phyloP scores from a whole-genome alignment of 139 green algal genomes.

The Coelastrella sp. region DNA sequence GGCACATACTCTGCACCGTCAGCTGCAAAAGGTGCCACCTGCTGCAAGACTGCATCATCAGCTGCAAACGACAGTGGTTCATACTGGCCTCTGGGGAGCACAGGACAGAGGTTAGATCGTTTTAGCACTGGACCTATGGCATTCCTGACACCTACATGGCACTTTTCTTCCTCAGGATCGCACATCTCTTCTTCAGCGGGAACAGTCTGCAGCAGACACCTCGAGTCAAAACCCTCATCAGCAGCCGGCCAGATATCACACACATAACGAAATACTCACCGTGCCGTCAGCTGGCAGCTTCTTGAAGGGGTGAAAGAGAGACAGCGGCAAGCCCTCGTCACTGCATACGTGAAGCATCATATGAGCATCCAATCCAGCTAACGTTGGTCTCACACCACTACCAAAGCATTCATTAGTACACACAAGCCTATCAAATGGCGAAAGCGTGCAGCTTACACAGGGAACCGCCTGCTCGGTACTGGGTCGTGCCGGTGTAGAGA shows the following conservation, averaged over 20 bases:
- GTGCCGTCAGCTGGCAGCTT: slow-evolving; percentile 39
- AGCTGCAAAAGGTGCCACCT: too few relatives aligned
- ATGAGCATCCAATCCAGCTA: background rate
- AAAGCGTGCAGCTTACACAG: background rate
- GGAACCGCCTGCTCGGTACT: background rate
- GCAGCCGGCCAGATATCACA: background rate
- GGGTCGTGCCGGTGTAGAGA: background rate
- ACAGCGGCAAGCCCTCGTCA: slow-evolving; percentile 41
- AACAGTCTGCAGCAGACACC: slow-evolving; percentile 33
- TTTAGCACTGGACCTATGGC: too few relatives aligned
- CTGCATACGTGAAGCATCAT: slow-evolving; percentile 6
- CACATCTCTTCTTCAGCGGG: slow-evolving; percentile 42
- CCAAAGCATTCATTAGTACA: background rate
- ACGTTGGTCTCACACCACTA: background rate
- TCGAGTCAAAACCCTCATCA: background rate
- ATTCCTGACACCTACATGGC: slow-evolving; percentile 17
- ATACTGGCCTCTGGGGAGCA: too few relatives aligned
- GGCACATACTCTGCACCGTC: too few relatives aligned
- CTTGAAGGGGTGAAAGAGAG: slow-evolving; percentile 45
- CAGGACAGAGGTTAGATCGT: too few relatives aligned
- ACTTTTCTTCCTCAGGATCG: slow-evolving; percentile 40
- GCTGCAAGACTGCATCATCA: too few relatives aligned
- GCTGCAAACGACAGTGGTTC: too few relatives aligned
- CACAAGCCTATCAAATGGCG: background rate
- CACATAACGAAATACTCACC: background rate